Evolutionary conservation across 306 rosid species (phyloP), one percentile per base, ranked within the genome.

Genomic region (Clitoria ternatea): DNA sequence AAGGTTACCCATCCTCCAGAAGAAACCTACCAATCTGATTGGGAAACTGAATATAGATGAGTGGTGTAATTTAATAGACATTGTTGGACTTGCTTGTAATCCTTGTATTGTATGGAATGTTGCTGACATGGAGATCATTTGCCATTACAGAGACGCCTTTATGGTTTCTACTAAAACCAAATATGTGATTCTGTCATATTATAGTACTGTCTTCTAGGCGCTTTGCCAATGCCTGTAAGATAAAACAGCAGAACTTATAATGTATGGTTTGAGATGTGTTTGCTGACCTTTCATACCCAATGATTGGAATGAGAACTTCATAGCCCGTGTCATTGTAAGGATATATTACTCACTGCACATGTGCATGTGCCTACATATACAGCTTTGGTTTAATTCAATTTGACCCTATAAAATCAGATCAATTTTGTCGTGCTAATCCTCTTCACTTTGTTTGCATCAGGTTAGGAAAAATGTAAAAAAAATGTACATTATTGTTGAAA

Each of bases 151-250:
- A 47, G 26, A 8, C 43, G 6, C 9, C n/a, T 36, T 53, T 48
- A 48, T 69, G 48, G 13, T 57, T 39, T 50, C 60, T n/a, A 6
- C 40, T 59, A 29, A 64, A 40, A 6, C 40, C 72, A 29, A 64
- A 40, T 49, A 72, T 36, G 29, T 44, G 32, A 56, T 19, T 72
- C 15, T 73, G 65, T 79, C 57, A 33, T n/a, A n/a, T 33, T 49
- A 50, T 62, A 48, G 10, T 75, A 29, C 33, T 23, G 44, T 32
- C 61, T 62, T 12, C 77, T 69, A 29, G 49, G 17, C 15, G 29
- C 55, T 26, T 27, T 24, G 19, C 42, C 32, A n/a, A n/a, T n/a
- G n/a, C n/a, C 19, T n/a, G 64, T 39, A 52, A 15, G 61, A 37
- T 70, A 70, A 57, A 19, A 55, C 71, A 40, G 11, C 30, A 64